Percentiles rank a stretch among this genome's conserved stretches.
Conservation (phyloP, 192 early-diverging fungal species). For the Umbelopsis isabellina region DNA sequence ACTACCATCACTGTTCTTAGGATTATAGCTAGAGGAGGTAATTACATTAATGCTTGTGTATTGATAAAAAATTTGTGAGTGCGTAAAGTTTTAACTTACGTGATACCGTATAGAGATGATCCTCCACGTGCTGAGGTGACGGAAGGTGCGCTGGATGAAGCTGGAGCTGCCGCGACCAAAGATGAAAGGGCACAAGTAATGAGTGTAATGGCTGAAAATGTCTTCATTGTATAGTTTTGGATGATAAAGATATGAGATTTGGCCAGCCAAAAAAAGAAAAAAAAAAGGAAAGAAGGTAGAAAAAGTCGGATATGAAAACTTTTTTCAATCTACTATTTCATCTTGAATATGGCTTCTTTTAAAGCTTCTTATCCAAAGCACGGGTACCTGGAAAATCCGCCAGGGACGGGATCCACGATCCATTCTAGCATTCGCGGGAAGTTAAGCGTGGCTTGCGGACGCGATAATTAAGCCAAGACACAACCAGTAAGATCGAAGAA, state of each 20-base stretch:
- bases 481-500: not conserved
- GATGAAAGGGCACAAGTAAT: constrained; percentile 8
- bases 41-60: not conserved
- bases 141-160: constrained; percentile 9
- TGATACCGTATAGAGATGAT: constrained; percentile 22
- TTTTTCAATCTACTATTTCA: not conserved
- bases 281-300: not conserved
- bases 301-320: not conserved
- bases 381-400: not conserved
- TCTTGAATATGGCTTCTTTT: constrained; percentile 1
- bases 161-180: constrained; percentile 8
- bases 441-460: constrained; percentile 5
- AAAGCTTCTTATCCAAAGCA: not conserved
- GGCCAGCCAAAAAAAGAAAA: not conserved
- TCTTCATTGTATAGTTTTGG: not conserved
- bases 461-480: constrained; percentile 11
- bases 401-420: constrained; percentile 13
- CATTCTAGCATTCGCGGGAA: not conserved
- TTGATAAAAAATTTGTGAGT: not conserved
- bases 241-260: not conserved
- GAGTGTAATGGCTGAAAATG: constrained; percentile 14
- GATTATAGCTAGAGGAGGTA: constrained; percentile 24
- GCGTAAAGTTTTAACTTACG: constrained; percentile 1
- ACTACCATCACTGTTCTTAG: constrained; percentile 22
- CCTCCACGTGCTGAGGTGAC: not conserved